Percentiles rank a stretch among this genome's conserved stretches.
Evolutionary conservation across 2,329 filamentous ascomycete genomes (phyloP).

Genomic region (Botryosphaeria dothidea): DNA sequence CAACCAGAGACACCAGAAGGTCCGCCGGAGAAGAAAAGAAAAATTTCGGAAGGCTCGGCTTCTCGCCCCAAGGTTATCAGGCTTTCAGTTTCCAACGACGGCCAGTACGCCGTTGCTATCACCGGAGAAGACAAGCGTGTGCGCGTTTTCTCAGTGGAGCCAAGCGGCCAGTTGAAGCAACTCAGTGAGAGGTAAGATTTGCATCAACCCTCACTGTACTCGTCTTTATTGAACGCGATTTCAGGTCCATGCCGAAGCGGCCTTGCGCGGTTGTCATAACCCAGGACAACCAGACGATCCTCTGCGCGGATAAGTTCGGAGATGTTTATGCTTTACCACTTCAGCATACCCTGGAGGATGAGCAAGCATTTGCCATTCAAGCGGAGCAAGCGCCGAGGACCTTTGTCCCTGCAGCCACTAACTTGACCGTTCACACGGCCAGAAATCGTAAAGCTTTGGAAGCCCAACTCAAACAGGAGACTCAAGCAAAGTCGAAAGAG

Average conservation of each 20-base stretch:
- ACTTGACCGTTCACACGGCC: conserved; percentile 62
- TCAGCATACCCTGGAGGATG: conserved; percentile 42
- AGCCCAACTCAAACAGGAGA: conserved; percentile 53
- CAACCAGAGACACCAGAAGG: conserved; percentile 30
- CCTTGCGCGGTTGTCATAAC: conserved; percentile 75
- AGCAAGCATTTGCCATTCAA: conserved; percentile 27
- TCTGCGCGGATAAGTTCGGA: conserved; percentile 93
- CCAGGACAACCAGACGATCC: conserved; percentile 68
- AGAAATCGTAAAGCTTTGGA: conserved; percentile 60
- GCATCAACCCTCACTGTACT: neutral
- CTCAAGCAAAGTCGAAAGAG: conserved; percentile 48
- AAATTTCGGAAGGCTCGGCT: conserved; percentile 23
- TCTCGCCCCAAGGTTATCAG: conserved; percentile 63
- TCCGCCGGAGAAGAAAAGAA: conserved; percentile 44
- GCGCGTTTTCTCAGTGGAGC: conserved; percentile 73
- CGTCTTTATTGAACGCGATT: neutral
- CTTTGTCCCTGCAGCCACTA: conserved; percentile 56
- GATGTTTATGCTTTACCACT: conserved; percentile 91
- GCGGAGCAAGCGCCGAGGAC: conserved; percentile 30
- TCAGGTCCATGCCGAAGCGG: conserved; percentile 82
- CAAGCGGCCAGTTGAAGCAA: conserved; percentile 62
- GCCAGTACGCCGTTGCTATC: conserved; percentile 71
- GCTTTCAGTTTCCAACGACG: conserved; percentile 63
- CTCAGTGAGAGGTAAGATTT: conserved; percentile 68
- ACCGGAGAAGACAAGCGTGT: conserved; percentile 92